Base-by-base conservation (phyloP, 2,329 filamentous ascomycete genomes). In the Epichloe sylvatica region DNA sequence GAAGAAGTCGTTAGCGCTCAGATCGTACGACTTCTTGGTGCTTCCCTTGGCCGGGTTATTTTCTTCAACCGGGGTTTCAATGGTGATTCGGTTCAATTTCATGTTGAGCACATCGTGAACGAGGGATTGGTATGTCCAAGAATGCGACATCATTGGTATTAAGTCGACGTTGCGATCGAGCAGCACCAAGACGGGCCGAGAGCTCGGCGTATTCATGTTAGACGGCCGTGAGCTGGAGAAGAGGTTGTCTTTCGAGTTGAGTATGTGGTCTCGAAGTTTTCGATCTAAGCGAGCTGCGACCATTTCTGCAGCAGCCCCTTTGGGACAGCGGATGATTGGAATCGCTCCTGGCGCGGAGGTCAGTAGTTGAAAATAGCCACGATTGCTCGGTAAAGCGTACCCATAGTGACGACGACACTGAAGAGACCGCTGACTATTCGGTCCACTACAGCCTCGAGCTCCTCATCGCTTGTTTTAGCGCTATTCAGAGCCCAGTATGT, bases 91-190 rank as follows among this genome's bases (percentile, higher is more conserved):
- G 64, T 97, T 98, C 38, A 96, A 76, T 61, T 73, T 73, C 70
- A 74, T 72, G 54, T 70, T 70, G 47, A 76, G 69, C 15, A 77
- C 71, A 54, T 77, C 79, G 56, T 80, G 85, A 15, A 94, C 86
- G 11, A 95, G 72, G 7, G 86, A 92, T 65, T 94, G 89, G 59
- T 94, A 81, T 8, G 77, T 77, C 74, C 74, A 77, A 19, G 90
- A 96, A 67, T 98, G 92, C 13, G 91, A 96, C n/a, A 98, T 77
- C 92, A 98, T 97, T 2, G 92, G 90, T 55, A 95, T 88, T 48
- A 98, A 70, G 65, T 98, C 92, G 42, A 98, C 83, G 61, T 96
- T 97, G 57, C 92, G 83, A 67, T 98, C 92, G 45, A 97, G 83
- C 47, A 98, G 85, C 56, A 98, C 81, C 43, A 98, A 78, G 0